Evolutionary conservation across 2,329 filamentous ascomycete species (phyloP), one percentile per base, ranked within the genome.

Genomic region (Geosmithia flava): DNA sequence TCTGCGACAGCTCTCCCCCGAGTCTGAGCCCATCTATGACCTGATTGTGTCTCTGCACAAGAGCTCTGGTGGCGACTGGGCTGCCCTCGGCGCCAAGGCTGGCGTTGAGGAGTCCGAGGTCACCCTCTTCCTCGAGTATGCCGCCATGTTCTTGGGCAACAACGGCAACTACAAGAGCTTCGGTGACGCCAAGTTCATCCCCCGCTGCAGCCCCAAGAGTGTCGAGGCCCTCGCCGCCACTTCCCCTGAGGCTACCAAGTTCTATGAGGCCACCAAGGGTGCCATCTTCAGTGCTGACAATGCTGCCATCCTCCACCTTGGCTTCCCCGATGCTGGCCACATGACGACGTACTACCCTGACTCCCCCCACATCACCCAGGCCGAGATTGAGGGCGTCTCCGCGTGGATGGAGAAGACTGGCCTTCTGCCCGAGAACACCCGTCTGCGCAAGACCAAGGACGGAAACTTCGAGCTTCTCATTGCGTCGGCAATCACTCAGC

Each of bases 101-200:
- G 73, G 75, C 30, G 72, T 89, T 45, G 76, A 76, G 44, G 71
- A 80, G 46, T 71, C 80, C 48, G 76, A 87, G 48, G 61, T 88
- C 44, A 73, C 75, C 16, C 70, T 75, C 51, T 90, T 90, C 67
- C 70, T 91, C 39, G 79, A 89, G 62, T 93, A 91, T 62, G 75
- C 84, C 7, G 80, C 78, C 29, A 84, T 87, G 64, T 89, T 93
- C 63, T 70, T 93, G 2, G 85, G 85, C 43, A 93, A 91, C 60
- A 75, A 74, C 52, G 85, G 87, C 53, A 93, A 93, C 65, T 93
- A 91, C 69, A 91, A 91, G 69, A 85, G 84, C 55, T 91, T 90
- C 58, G 87, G 87, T 42, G 86, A 93, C 64, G 78, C 83, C 57
- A 93, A 93, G 62, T 90, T 93, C 60, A 76, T 93, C 49, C 87